Evolutionary conservation across 2,329 filamentous ascomycete species (phyloP), one percentile per base, ranked within the genome.

Genomic region (Salinomyces thailandicus): DNA sequence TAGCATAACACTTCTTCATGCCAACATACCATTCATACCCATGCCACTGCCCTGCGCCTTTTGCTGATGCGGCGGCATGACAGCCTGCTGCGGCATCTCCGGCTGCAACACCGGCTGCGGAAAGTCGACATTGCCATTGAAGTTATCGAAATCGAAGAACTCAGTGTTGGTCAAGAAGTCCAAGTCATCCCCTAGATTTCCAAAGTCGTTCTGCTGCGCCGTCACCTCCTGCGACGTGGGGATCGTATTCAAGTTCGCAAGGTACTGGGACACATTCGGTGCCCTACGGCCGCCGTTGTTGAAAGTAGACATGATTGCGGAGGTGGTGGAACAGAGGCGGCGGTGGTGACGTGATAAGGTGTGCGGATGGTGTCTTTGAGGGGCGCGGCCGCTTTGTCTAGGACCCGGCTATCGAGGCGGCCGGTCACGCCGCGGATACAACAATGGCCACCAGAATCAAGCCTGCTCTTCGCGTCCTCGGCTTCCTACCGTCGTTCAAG

Each of bases 261-360:
- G 72, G 66, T 91, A 93, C 56, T 86, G 81, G 55, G 85, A 86
- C 63, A 94, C 83, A 61, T 93, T 93, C 55, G 84, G 81, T 51
- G 75, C 82, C 57, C 81, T 78, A 44, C 85, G 81, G 55, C 78
- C 80, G 62, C 79, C 80, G 62, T 73, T 78, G 62, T 73, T 78
- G 62, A 73, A 78, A 72, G 77, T 86, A 59, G 83, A 77, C 81
- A 86, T 86, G 39, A 11, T 36, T n/a, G 11, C 6, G 13, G 8
- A 11, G 13, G 17, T n/a, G 9, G 14, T 16, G 11, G 11, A 6
- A 18, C 17, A 7, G 17, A 26, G 22, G n/a, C 22, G 22, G 22
- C 22, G n/a, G 22, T 26, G 22, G 22, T 24, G 20, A n/a, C 22
- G 22, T 26, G 22, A 8, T 26, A 32, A 32, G 13, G 17, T 32